These are phyloP conservation scores for Exidia glandulosa DNA, from an alignment of 768 basidiomycete species.

Conservation along the genomic window DNA sequence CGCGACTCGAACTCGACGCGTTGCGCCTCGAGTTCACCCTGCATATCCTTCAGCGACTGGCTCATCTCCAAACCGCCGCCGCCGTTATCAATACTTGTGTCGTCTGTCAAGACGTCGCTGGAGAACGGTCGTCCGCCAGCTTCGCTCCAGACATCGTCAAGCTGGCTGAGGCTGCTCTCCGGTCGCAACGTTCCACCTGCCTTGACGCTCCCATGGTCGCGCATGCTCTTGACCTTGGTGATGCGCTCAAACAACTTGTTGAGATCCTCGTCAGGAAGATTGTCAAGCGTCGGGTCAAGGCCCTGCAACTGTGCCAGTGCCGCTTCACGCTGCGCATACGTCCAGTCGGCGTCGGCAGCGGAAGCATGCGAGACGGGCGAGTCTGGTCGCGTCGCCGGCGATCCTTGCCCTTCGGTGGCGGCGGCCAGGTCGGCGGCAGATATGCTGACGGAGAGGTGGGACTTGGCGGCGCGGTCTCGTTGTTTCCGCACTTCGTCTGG, in stretches of 20 bases:
- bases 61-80: slow-evolving; percentile 55
- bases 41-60: slow-evolving; percentile 56
- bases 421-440: slow-evolving; percentile 58
- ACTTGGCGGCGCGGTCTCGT: slow-evolving; percentile 69
- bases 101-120: slow-evolving; percentile 74
- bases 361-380: slow-evolving; percentile 57
- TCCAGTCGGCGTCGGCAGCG: slow-evolving; percentile 86
- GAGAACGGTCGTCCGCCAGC: slow-evolving; percentile 56
- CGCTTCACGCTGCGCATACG: slow-evolving; percentile 91
- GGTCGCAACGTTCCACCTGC: slow-evolving; percentile 63
- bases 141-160: slow-evolving; percentile 85
- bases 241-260: slow-evolving; percentile 93
- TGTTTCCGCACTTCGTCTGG: slow-evolving; percentile 90
- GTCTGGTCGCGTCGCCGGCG: slow-evolving; percentile 46
- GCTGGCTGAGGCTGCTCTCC: slow-evolving; percentile 79
- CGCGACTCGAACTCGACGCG: slow-evolving; percentile 46
- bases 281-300: slow-evolving; percentile 80
- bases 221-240: slow-evolving; percentile 80
- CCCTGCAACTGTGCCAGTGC: slow-evolving; percentile 73
- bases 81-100: slow-evolving; percentile 69
- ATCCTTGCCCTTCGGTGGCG: slow-evolving; percentile 32
- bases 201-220: slow-evolving; percentile 45
- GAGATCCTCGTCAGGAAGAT: slow-evolving; percentile 87
- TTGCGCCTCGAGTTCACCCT: slow-evolving; percentile 51
- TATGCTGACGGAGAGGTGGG: slow-evolving; percentile 53